Percentiles rank a stretch among this genome's conserved stretches.
Conservation (phyloP, 352 stramenopile genomes). For the Blastocystis sp. region DNA sequence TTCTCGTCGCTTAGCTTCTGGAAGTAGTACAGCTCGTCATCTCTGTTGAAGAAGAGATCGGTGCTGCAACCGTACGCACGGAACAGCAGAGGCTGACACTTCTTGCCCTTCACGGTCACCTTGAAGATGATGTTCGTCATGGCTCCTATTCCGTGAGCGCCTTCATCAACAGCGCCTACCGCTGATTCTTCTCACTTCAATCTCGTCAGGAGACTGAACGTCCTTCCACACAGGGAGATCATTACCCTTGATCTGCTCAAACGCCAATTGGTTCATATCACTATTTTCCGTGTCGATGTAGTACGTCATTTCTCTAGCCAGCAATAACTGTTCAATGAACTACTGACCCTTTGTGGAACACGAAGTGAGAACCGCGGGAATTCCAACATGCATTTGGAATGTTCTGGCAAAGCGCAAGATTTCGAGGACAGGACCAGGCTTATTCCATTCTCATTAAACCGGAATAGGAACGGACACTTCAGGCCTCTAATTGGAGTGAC, state of each 20-base stretch:
- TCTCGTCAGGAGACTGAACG: slow-evolving; percentile 30
- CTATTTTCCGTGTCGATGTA: slow-evolving; percentile 36
- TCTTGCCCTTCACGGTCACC: slow-evolving; percentile 1
- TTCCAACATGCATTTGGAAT: slow-evolving; percentile 6
- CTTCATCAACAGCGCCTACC: not conserved
- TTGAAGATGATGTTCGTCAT: slow-evolving; percentile 67
- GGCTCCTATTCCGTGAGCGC: not conserved
- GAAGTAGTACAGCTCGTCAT: slow-evolving; percentile 33
- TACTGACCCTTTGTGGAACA: too few relatives aligned
- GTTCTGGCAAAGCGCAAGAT: not conserved
- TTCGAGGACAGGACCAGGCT: too few relatives aligned
- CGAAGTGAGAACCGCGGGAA: not conserved
- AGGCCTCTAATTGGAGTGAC: too few relatives aligned
- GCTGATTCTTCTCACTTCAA: slow-evolving; percentile 24
- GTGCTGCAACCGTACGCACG: slow-evolving; percentile 28
- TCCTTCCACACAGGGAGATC: slow-evolving; percentile 33
- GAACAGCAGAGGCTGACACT: slow-evolving; percentile 12
- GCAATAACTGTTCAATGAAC: too few relatives aligned
- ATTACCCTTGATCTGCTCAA: slow-evolving; percentile 2
- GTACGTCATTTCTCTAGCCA: not conserved
- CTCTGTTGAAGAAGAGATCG: slow-evolving; percentile 37
- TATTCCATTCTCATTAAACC: too few relatives aligned
- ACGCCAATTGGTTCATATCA: slow-evolving; percentile 37
- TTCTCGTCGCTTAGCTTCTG: slow-evolving; percentile 21
- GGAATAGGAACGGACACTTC: too few relatives aligned